Conservation (phyloP, 768 basidiomycete genomes). For the Rhodosporidiobolus sp. region DNA sequence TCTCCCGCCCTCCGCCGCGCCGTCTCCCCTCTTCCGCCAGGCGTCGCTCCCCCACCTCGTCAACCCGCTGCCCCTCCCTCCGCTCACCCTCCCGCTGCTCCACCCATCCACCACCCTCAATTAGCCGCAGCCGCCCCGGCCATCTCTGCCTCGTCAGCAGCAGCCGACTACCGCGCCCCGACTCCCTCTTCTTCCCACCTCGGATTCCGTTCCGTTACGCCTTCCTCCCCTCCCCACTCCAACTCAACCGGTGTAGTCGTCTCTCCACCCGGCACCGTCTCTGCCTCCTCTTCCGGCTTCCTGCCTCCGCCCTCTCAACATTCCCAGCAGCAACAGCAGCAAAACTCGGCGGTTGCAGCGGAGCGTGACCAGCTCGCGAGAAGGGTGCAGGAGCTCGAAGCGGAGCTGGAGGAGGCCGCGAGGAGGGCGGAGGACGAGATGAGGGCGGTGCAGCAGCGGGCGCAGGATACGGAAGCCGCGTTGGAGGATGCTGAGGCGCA, state of each 20-base stretch:
- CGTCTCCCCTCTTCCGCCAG: constrained; percentile 2
- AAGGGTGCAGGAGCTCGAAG: constrained; percentile 23
- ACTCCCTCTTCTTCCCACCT: constrained; percentile 4
- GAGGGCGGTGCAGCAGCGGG: constrained; percentile 54
- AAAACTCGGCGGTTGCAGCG: constrained; percentile 71
- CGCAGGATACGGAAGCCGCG: not conserved
- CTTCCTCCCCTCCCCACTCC: constrained; percentile 25
- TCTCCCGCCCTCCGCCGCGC: not conserved
- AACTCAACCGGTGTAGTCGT: constrained; percentile 33
- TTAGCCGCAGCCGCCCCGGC: not conserved
- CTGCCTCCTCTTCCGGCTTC: not conserved
- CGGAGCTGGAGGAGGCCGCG: not conserved
- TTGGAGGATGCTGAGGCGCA: not conserved
- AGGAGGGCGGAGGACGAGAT: constrained; percentile 54
- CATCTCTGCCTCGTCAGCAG: not conserved
- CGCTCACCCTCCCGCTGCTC: not conserved
- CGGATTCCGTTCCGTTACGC: constrained; percentile 13
- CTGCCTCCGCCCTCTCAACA: not conserved
- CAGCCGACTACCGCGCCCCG: not conserved
- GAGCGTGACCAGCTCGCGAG: constrained; percentile 63
- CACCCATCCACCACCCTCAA: not conserved
- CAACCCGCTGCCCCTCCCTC: not conserved
- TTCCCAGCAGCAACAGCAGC: constrained; percentile 56
- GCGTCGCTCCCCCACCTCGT: not conserved
- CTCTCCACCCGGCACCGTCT: constrained; percentile 13